Evolutionary conservation across 169 alveolate species (phyloP), one percentile per base, ranked within the genome.

Genomic region (Plasmodium ovale): DNA sequence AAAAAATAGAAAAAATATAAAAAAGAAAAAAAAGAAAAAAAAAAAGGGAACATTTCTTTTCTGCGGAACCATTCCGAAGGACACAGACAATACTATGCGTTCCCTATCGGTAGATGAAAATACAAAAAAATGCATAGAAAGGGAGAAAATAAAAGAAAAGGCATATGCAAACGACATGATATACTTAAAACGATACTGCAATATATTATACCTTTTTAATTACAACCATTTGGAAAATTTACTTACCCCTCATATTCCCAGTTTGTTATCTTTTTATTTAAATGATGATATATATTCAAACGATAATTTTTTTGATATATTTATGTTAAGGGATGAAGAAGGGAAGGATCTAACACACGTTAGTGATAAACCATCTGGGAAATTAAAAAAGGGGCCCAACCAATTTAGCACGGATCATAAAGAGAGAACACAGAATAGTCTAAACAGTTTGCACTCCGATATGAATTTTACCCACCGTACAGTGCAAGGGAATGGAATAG

Each of bases 221-320:
- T 85, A 85, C 29, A 58, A 69, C 62, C 85, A 85, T 39, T n/a
- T 69, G 23, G 91, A 85, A 85, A 85, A 85, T 67, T 33, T 54
- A 27, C 12, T 56, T 25, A 85, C 58, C 27, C 64, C 73, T 9
- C 44, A 85, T 64, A 49, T 85, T 47, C 91, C 91, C 16, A 85
- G 54, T 47, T 51, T 68, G 12, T 49, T 68, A 12, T 85, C 87
- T 5, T 72, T 49, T 25, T 68, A 68, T 85, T 42, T 69, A 42
- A 68, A 85, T 31, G 31, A 69, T 31, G 31, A 54, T 10, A 37
- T 54, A 6, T 85, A 25, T 31, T 54, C 87, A 5, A 68, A 10
- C 29, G 91, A 85, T 44, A n/a, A 56, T 54, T 42, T 82, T 67
- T 77, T 62, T 47, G 37, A 72, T 56, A 29, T 19, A 5, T 10